A percentile compares a stretch with the other conserved stretches of the same genome.
phyloP scores from a whole-genome alignment of 2,329 filamentous ascomycete species.

The Calcarisporium arbuscula region DNA sequence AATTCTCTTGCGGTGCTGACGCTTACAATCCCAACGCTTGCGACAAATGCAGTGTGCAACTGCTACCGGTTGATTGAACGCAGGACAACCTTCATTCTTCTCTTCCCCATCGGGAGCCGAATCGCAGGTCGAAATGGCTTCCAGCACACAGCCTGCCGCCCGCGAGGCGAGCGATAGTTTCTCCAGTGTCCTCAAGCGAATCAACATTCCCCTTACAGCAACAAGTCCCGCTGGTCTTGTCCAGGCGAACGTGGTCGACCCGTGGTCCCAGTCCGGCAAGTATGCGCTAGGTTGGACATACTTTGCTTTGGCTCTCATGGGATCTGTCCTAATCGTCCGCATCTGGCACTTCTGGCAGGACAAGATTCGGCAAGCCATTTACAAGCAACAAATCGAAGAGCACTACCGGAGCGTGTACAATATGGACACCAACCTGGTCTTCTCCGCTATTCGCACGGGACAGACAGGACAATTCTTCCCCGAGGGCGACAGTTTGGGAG shows the following conservation, averaged over 20 bases:
- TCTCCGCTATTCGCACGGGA: slow-evolving; percentile 40
- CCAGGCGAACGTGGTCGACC: slow-evolving; percentile 62
- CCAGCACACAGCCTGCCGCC: slow-evolving; percentile 24
- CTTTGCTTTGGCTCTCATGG: slow-evolving; percentile 69
- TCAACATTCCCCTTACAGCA: slow-evolving; percentile 53
- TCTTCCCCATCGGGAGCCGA: slow-evolving; percentile 16
- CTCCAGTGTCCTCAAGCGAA: slow-evolving; percentile 43
- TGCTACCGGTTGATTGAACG: too few relatives aligned
- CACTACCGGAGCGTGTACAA: slow-evolving; percentile 51
- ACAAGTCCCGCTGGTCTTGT: slow-evolving; percentile 55
- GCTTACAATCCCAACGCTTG: too few relatives aligned
- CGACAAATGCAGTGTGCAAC: too few relatives aligned
- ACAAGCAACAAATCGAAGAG: slow-evolving; percentile 73
- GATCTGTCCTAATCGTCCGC: slow-evolving; percentile 60
- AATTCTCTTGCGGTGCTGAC: too few relatives aligned
- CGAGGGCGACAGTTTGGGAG: slow-evolving; percentile 50
- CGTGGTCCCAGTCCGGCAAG: slow-evolving; percentile 76
- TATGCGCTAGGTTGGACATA: slow-evolving; percentile 87
- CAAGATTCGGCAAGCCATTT: slow-evolving; percentile 82
- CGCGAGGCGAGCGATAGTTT: slow-evolving; percentile 26
- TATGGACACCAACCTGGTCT: slow-evolving; percentile 41
- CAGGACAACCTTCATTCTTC: too few relatives aligned
- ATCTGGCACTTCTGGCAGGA: slow-evolving; percentile 90
- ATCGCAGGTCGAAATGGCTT: slow-evolving; percentile 33
- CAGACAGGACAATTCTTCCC: slow-evolving; percentile 68